phyloP scores from a whole-genome alignment of 768 basidiomycete species.

The Dioszegia crocea region DNA sequence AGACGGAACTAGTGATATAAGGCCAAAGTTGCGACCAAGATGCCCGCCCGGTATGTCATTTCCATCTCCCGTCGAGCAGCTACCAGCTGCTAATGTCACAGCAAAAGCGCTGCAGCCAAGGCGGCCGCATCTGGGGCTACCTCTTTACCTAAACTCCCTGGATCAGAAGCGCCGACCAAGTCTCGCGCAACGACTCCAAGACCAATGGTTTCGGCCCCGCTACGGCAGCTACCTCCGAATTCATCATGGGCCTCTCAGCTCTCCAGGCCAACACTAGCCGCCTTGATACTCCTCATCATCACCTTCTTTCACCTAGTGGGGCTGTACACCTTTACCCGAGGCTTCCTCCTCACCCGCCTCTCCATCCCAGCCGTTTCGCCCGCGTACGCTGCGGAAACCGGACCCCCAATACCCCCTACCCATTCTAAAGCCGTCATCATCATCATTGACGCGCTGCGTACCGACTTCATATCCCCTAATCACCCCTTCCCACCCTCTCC shows the following conservation, averaged over 20 bases:
- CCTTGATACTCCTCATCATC: constrained; percentile 51
- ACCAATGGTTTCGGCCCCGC: no score
- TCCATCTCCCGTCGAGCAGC: no score
- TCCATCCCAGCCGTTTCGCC: constrained; percentile 61
- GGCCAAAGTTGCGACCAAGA: not conserved
- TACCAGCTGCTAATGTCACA: not conserved
- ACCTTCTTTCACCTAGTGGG: constrained; percentile 67
- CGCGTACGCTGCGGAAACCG: constrained; percentile 38
- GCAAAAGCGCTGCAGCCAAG: not conserved
- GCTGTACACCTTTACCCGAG: constrained; percentile 83
- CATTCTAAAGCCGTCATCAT: constrained; percentile 77
- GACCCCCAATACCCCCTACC: constrained; percentile 56
- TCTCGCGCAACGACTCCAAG: not conserved
- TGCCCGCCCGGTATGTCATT: not conserved
- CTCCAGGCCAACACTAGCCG: constrained; percentile 38
- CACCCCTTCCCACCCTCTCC: constrained; percentile 45
- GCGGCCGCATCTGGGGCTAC: not conserved
- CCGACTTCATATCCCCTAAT: constrained; percentile 77
- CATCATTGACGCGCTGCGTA: constrained; percentile 86
- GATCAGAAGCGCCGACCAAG: not conserved
- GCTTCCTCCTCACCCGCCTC: constrained; percentile 79
- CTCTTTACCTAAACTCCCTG: not conserved
- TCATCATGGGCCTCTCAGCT: constrained; percentile 8
- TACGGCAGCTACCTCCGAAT: no score
- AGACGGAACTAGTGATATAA: not conserved